These are phyloP conservation scores for Candida glaebosa DNA, from an alignment of 805 yeast species.

Conservation along the genomic window DNA sequence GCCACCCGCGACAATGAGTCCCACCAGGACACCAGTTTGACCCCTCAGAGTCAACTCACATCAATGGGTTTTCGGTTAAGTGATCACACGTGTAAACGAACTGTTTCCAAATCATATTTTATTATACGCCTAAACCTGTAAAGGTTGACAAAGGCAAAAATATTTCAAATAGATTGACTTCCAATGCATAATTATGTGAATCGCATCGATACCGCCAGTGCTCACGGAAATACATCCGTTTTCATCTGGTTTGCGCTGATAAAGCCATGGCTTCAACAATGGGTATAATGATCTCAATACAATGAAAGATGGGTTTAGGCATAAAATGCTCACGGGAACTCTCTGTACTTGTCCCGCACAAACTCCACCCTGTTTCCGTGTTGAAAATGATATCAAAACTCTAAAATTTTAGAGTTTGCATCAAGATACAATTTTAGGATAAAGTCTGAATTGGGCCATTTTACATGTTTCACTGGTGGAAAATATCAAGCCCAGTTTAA, in stretches of 20 bases:
- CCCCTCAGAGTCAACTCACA: too few species aligned
- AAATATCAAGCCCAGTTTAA: neutral
- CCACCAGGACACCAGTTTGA: too few species aligned
- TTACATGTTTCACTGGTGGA: neutral
- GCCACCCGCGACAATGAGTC: too few species aligned
- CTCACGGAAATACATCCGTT: neutral
- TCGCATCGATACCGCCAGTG: neutral
- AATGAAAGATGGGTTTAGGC: too few species aligned
- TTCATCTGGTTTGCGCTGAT: neutral
- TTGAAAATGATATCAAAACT: neutral
- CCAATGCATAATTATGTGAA: neutral
- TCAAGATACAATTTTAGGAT: neutral
- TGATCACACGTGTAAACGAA: neutral
- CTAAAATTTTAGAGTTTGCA: neutral
- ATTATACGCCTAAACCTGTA: neutral
- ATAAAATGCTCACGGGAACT: too few species aligned
- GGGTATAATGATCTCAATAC: neutral
- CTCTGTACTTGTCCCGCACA: too few species aligned
- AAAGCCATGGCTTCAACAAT: neutral
- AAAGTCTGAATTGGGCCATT: neutral
- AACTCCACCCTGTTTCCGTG: neutral
- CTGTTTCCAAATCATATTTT: neutral
- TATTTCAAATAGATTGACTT: neutral
- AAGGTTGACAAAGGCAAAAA: neutral
- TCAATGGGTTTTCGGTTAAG: neutral